Evolutionary conservation across 768 basidiomycete species (phyloP).

Genomic region (Agrocybe pediades): DNA sequence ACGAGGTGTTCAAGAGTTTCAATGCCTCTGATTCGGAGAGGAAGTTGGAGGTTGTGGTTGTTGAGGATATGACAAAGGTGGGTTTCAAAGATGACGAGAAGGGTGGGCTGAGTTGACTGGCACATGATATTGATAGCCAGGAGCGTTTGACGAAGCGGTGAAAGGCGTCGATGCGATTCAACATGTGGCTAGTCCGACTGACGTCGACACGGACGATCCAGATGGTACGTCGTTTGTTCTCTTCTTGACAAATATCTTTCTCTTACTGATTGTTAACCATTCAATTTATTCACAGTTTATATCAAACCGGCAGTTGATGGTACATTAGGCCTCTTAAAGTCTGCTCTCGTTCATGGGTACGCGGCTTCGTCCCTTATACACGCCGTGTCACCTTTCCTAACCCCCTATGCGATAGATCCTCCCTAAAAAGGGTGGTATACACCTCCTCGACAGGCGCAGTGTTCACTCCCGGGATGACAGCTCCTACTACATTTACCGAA

Average conservation of each 20-base stretch:
- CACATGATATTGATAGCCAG: background rate
- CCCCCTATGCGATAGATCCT: conserved; percentile 23
- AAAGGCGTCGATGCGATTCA: conserved; percentile 4
- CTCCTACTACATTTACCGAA: conserved; percentile 39
- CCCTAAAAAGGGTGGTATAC: conserved; percentile 65
- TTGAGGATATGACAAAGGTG: conserved; percentile 4
- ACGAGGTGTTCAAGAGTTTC: background rate
- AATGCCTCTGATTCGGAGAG: too few species aligned
- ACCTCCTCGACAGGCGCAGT: conserved; percentile 62
- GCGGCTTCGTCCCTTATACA: background rate
- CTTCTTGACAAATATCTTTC: background rate
- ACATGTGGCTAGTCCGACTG: conserved; percentile 4
- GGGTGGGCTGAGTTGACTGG: background rate
- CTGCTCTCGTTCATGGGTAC: conserved; percentile 53
- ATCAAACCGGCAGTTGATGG: conserved; percentile 65
- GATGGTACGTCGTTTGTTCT: conserved; percentile 4
- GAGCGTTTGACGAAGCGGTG: conserved; percentile 6
- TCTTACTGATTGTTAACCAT: background rate
- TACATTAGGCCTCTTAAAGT: conserved; percentile 61
- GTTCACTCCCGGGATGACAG: conserved; percentile 18
- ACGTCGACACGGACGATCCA: conserved; percentile 4
- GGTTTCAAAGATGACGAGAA: too few species aligned
- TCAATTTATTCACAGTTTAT: background rate
- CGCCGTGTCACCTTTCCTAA: background rate
- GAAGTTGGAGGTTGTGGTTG: background rate